Evolutionary conservation across 352 stramenopile species (phyloP), one percentile per base, ranked within the genome.

Genomic region (Pythium monospermum): DNA sequence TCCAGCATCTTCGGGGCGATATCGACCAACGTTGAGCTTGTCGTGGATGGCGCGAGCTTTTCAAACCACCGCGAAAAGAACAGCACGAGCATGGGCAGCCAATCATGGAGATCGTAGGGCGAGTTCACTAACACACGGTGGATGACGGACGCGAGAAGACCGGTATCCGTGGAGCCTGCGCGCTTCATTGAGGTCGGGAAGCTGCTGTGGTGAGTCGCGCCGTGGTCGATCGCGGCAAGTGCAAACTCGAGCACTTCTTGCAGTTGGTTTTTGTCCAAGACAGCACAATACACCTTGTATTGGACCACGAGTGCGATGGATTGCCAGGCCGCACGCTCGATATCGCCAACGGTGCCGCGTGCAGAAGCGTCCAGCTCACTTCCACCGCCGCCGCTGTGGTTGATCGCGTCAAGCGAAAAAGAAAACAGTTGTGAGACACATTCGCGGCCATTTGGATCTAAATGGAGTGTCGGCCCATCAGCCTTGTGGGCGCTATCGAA

Each of bases 271-370:
- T 74, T 63, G 12, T 76, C 58, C 12, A 92, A 28, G 28, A 92
- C 64, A 6, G 68, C 70, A 38, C 78, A 92, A 52, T 92, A 92
- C 1, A 85, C 76, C 42, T 71, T 71, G 49, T 73, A 79, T 27
- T 77, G 64, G 10, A 78, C 66, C 2, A 91, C 21, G 21, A 78
- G 57, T 28, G 75, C 57, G 37, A 90, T 60, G 26, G 67, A 79
- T 35, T 83, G 64, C 77, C 77, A 93, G 23, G 76, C 83, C 38
- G 83, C 76, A 15, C 69, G 75, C 43, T 92, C 81, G n/a, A 92
- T 43, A 3, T 49, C 64, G 6, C 56, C 58, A 10, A 51, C 47
- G 15, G 67, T 21, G 8, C 23, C 18, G 1, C 40, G 37, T n/a
- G 47, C 66, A 43, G 73, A 56, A 12, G 75, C 60, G 31, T 50